Percentiles rank a stretch among this genome's conserved stretches.
Evolutionary conservation across 306 rosid species (phyloP).

Genomic region (Vicia sativa): DNA sequence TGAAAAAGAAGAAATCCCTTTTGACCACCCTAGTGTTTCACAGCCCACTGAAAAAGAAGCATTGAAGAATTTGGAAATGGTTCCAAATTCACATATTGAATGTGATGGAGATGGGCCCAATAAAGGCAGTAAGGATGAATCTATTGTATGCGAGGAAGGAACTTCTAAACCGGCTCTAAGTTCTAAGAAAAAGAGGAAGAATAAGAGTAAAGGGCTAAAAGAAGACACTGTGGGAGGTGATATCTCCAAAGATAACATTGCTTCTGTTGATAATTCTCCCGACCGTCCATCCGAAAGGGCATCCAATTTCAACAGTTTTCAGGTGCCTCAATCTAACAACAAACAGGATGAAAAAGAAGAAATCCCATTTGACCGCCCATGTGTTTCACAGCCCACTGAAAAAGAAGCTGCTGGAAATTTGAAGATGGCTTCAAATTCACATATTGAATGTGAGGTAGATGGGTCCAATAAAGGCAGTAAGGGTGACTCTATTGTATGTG

Average conservation of each 20-base stretch:
- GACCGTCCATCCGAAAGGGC: conserved; percentile 15
- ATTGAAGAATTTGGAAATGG: conserved; percentile 20
- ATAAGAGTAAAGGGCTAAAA: conserved; percentile 19
- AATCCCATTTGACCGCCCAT: neutral
- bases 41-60: conserved; percentile 27
- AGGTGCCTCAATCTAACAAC: conserved; percentile 23
- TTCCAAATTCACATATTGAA: conserved; percentile 30
- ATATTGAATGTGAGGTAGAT: conserved; percentile 20
- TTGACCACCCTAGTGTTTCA: no score
- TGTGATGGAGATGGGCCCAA: conserved; percentile 30
- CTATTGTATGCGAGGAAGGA: conserved; percentile 24
- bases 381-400: conserved; percentile 12
- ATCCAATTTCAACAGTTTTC: conserved; percentile 13
- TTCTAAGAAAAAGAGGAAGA: conserved; percentile 32
- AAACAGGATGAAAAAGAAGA: conserved; percentile 31
- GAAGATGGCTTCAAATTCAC: conserved; percentile 35
- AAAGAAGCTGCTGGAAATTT: conserved; percentile 20
- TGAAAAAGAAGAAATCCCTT: no score
- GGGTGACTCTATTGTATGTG: conserved; percentile 10
- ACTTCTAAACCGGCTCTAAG: conserved; percentile 29
- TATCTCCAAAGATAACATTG: conserved; percentile 28
- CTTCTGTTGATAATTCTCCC: conserved; percentile 29
- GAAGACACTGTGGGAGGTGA: conserved; percentile 22
- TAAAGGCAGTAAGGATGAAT: conserved; percentile 27
- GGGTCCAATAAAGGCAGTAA: conserved; percentile 29